Base-by-base conservation (phyloP, 2,329 filamentous ascomycete genomes). In the Davidsoniella virescens region DNA sequence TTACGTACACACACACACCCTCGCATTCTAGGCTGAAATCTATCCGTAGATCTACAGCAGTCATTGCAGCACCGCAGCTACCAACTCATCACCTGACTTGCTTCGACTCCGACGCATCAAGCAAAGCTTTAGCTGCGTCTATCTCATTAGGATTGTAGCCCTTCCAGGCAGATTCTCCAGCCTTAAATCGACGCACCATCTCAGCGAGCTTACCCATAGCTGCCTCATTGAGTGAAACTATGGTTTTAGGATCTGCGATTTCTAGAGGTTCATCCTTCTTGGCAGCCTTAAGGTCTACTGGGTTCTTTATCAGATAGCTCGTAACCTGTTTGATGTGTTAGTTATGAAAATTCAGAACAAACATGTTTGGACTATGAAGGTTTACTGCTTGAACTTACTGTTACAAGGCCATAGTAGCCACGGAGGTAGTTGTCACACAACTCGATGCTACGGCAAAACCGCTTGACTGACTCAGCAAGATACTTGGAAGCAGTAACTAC, bases 401-500 rank as follows among this genome's bases (percentile, higher is more conserved):
- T 64, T 63, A 90, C 92, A 53, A 98, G 68, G 5, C 92, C 92
- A 64, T 94, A 96, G 63, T 87, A 94, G 1, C 88, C 92, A 54
- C 92, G 79, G 54, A 96, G 65, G 62, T 95, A 96, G 61, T 87
- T 80, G 58, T 95, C 85, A 60, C 92, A 96, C 48, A 98, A 75
- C 67, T 98, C 92, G 56, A 96, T 78, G 60, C 87, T 92, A 58
- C 92, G 78, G 62, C 83, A 85, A 65, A 94, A 96, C 56, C 88
- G 78, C 61, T 87, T 84, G 49, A 94, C 65, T 4, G 87, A 80
- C 61, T 88, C 84, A 41, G 75, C 70, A 50, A 92, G 67, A 58
- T 76, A 69, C 61, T 72, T 73, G 12, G 52, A 23, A 7, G 40
- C 42, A 41, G 69, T 46, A 4, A 48, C 36, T 26, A 25, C n/a